Evolutionary conservation across 1,284 basidiomycete species (phyloP).

Genomic region (Porodaedalea pini): DNA sequence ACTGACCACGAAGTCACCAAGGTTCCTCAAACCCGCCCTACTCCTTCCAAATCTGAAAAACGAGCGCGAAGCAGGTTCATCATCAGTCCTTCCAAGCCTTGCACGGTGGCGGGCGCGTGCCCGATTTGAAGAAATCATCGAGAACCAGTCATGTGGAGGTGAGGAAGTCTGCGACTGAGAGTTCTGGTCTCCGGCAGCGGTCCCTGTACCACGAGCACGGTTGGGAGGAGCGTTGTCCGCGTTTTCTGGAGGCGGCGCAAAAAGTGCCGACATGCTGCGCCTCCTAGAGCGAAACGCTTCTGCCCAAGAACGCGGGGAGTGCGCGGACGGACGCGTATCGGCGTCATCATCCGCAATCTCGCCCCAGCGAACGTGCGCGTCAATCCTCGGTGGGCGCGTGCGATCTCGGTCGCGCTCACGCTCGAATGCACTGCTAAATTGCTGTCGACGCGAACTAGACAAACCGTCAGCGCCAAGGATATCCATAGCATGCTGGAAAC

Average conservation of each 20-base stretch:
- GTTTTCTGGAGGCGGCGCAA: slow-evolving; percentile 18
- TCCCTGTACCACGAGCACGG: slow-evolving; percentile 2
- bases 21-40: slow-evolving; percentile 25
- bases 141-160: slow-evolving; percentile 6
- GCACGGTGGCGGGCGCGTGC: slow-evolving; percentile 4
- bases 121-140: slow-evolving; percentile 6
- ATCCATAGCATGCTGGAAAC: slow-evolving; percentile 24
- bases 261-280: slow-evolving; percentile 12
- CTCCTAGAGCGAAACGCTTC: not conserved
- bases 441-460: slow-evolving; percentile 23
- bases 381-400: not conserved
- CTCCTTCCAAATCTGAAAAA: slow-evolving; percentile 19
- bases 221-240: slow-evolving; percentile 18
- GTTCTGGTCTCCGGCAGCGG: not conserved
- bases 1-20: slow-evolving; percentile 63
- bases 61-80: slow-evolving; percentile 8
- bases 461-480: slow-evolving; percentile 26
- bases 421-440: slow-evolving; percentile 25
- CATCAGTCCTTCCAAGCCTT: not conserved
- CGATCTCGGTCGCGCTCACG: slow-evolving; percentile 15
- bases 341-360: slow-evolving; percentile 15
- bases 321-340: not conserved
- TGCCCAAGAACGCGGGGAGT: not conserved
- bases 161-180: not conserved
- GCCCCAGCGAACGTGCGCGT: slow-evolving; percentile 14